Conservation (phyloP, 208 protist species). For the Crithidia fasciculata region DNA sequence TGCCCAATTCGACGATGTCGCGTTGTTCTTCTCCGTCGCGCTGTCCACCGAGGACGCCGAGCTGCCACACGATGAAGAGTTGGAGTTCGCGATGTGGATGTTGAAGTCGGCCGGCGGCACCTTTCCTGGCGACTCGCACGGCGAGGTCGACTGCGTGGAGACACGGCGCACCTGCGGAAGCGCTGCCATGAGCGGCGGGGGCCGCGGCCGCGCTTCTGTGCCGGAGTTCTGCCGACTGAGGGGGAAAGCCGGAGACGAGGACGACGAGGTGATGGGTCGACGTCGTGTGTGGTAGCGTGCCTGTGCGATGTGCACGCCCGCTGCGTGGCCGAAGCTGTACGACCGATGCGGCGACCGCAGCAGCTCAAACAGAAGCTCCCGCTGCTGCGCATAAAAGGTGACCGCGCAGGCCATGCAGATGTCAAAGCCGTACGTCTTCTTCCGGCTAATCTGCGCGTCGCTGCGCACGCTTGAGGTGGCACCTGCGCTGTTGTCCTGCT, state of each 20-base stretch:
- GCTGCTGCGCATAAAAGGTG: conserved; percentile 51
- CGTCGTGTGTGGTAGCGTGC: conserved; percentile 19
- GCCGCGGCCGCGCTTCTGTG: background rate
- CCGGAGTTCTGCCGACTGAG: conserved; percentile 1
- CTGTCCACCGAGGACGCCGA: conserved; percentile 7
- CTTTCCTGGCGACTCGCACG: background rate
- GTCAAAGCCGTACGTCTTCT: conserved; percentile 58
- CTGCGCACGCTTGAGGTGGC: conserved; percentile 35
- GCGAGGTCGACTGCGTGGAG: conserved; percentile 1
- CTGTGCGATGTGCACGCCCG: conserved; percentile 37
- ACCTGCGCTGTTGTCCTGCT: conserved; percentile 3
- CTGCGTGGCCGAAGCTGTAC: conserved; percentile 40
- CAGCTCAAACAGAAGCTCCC: conserved; percentile 19
- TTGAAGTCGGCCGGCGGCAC: background rate
- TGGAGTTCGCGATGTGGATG: conserved; percentile 2
- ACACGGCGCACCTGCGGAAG: background rate
- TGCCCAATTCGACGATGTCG: too few relatives aligned
- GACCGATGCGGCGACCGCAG: conserved; percentile 25
- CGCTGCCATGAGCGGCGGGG: background rate
- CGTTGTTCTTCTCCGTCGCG: background rate
- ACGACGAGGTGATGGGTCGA: background rate
- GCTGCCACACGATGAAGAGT: conserved; percentile 7
- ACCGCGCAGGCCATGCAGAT: conserved; percentile 72
- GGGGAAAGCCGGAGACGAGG: background rate
- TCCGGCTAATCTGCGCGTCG: conserved; percentile 40